These are phyloP conservation scores for Podaxis sp. DNA, from an alignment of 768 basidiomycete genomes.

Conservation along the genomic window DNA sequence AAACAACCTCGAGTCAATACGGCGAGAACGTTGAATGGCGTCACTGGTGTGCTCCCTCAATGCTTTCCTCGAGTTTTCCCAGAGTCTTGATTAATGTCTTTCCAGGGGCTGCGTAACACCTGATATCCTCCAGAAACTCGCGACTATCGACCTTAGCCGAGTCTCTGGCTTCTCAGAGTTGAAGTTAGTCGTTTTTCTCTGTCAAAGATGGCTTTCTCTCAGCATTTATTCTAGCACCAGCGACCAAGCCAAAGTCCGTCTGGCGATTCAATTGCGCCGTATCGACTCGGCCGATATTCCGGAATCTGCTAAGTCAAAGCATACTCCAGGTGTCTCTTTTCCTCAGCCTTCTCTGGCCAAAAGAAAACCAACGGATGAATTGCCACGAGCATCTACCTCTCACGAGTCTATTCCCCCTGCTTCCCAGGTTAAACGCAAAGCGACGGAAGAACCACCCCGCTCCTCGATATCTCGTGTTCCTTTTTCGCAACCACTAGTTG, in stretches of 20 bases:
- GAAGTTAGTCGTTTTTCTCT: conserved; percentile 31
- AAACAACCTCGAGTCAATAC: conserved; percentile 34
- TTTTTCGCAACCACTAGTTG: neutral
- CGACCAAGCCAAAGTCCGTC: conserved; percentile 61
- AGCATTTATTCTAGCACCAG: conserved; percentile 31
- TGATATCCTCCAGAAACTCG: conserved; percentile 47
- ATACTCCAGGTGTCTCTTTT: conserved; percentile 6
- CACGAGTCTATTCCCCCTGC: neutral
- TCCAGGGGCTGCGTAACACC: conserved; percentile 70
- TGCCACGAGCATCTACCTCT: neutral
- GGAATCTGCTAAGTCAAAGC: conserved; percentile 28
- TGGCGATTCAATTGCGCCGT: conserved; percentile 49
- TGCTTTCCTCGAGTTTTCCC: neutral
- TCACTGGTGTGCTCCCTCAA: conserved; percentile 53
- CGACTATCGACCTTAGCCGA: conserved; percentile 32
- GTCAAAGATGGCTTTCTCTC: neutral
- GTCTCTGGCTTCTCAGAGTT: conserved; percentile 50
- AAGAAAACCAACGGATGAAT: conserved; percentile 2
- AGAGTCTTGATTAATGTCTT: neutral
- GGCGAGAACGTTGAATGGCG: conserved; percentile 72
- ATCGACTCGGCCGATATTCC: conserved; percentile 60
- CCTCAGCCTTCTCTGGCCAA: conserved; percentile 11
- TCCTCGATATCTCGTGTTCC: neutral
- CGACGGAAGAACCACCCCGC: neutral
- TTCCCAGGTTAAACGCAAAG: conserved; percentile 12